Conservation (phyloP, 129 eudicot species). For the Heracleum sosnowskyi region DNA sequence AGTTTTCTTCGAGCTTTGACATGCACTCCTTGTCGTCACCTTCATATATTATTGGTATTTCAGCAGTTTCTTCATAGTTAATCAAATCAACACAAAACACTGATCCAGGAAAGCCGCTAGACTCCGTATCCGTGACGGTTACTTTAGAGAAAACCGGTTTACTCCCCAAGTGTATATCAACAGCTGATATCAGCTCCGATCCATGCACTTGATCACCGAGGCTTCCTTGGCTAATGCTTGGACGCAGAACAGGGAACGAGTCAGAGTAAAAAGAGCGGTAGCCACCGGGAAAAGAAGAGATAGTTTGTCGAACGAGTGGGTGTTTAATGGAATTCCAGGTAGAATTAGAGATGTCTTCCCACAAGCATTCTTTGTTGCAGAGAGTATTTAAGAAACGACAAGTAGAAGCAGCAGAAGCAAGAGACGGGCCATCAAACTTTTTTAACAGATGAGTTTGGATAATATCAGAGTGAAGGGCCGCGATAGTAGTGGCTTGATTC, state of each 20-base stretch:
- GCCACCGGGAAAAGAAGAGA: conserved; percentile 3
- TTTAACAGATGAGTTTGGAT: neutral
- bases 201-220: neutral
- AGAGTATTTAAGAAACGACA: neutral
- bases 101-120: neutral
- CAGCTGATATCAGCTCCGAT: neutral
- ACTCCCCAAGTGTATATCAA: neutral
- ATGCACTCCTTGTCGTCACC: neutral
- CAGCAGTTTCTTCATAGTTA: neutral
- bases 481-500: neutral
- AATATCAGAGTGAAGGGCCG: conserved; percentile 1
- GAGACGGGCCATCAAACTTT: conserved; percentile 1
- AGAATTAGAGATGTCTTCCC: neutral
- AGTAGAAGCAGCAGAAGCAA: conserved; percentile 5
- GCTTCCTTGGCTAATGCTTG: neutral
- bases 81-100: neutral
- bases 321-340: neutral
- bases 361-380: neutral
- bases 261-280: conserved; percentile 12
- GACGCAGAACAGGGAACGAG: conserved; percentile 5
- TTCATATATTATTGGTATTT: neutral
- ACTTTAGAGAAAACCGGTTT: neutral
- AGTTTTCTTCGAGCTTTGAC: neutral
- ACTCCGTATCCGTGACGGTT: neutral
- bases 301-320: neutral